These are phyloP conservation scores for Babesia gibsoni DNA, from an alignment of 169 alveolate genomes.

Conservation along the genomic window DNA sequence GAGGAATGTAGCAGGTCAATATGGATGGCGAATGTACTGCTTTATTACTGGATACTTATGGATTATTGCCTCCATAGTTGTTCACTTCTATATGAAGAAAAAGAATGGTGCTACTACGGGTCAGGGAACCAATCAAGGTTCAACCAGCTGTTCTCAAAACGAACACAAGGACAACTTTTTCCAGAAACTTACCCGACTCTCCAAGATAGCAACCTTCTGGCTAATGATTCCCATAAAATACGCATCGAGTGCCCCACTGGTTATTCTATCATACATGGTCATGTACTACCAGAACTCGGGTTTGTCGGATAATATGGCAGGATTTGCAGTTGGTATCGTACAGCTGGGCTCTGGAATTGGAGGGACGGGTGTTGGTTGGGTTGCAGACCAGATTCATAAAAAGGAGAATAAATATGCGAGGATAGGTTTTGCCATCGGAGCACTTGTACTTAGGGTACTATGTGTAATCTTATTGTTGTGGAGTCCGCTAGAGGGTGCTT, in stretches of 20 bases:
- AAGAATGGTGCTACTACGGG: too few relatives aligned
- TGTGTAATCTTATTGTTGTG: constrained; percentile 27
- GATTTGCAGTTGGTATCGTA: constrained; percentile 76
- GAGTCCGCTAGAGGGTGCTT: not conserved
- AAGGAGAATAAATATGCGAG: constrained; percentile 81
- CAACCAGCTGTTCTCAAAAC: too few relatives aligned
- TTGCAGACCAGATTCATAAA: constrained; percentile 80
- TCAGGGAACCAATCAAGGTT: too few relatives aligned
- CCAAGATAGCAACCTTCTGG: constrained; percentile 23
- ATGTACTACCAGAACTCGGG: constrained; percentile 87
- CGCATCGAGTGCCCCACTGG: constrained; percentile 86
- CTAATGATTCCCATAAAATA: constrained; percentile 51
- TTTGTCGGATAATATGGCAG: constrained; percentile 81
- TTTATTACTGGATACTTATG: constrained; percentile 4
- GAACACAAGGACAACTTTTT: too few relatives aligned
- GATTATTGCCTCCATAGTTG: not conserved
- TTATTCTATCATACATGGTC: constrained; percentile 83
- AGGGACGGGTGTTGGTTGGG: constrained; percentile 86
- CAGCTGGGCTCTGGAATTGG: constrained; percentile 85
- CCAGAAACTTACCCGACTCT: too few relatives aligned
- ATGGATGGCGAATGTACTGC: constrained; percentile 51
- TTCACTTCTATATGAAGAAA: not conserved
- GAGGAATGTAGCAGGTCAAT: not conserved
- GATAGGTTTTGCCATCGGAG: constrained; percentile 77
- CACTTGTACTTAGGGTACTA: constrained; percentile 73